These are phyloP conservation scores for Eucalyptus pauciflora DNA, from an alignment of 345 rosid genomes.

Conservation along the genomic window DNA sequence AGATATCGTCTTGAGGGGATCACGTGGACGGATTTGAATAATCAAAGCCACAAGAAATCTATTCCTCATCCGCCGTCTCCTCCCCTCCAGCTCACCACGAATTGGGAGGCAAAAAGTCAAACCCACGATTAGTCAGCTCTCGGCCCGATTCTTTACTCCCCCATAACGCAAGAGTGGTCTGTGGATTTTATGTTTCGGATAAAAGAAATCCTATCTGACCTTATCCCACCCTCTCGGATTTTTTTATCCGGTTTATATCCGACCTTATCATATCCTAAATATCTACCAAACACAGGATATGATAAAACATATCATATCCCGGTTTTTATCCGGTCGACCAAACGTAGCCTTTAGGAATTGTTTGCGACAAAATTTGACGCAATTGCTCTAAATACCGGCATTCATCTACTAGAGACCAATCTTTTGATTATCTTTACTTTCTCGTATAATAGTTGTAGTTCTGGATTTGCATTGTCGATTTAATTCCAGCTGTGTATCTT, in stretches of 20 bases:
- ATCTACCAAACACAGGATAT: no score
- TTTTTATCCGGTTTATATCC: no score
- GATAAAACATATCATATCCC: no score
- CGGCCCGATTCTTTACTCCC: no score
- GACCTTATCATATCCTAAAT: no score
- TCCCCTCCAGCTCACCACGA: not conserved
- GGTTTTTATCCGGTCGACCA: no score
- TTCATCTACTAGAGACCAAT: not conserved
- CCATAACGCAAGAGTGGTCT: no score
- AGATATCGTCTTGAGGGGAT: not conserved
- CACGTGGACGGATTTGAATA: not conserved
- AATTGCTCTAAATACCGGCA: not conserved
- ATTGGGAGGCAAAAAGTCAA: no score
- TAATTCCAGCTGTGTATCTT: not conserved
- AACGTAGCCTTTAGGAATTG: not conserved
- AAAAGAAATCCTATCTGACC: no score
- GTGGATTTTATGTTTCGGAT: no score
- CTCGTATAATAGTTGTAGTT: not conserved
- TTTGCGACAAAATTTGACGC: not conserved
- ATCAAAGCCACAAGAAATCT: not conserved
- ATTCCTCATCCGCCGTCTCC: not conserved
- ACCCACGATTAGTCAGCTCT: no score
- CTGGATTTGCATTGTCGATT: fast-evolving
- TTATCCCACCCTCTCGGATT: no score
- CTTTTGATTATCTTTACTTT: not conserved